Conservation (phyloP, 441 rosid species). For the Daphne laureola region DNA sequence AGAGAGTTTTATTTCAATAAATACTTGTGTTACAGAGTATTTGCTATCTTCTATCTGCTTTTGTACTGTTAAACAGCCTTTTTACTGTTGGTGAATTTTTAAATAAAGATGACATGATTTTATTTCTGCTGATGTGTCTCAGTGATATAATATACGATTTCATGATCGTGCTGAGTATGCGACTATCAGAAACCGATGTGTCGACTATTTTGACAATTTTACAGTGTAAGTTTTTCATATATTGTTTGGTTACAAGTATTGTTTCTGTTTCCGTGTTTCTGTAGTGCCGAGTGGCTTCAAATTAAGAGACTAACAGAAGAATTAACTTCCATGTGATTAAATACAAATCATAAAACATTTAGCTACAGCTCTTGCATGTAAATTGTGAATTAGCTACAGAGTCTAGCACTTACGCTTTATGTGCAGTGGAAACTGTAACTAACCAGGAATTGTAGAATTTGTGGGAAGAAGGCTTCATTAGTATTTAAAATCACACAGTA, state of each 20-base stretch:
- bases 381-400: too few species aligned
- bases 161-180: slow-evolving; percentile 59
- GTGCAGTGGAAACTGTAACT: too few species aligned
- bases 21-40: not conserved
- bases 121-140: slow-evolving; percentile 21
- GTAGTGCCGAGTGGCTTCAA: too few species aligned
- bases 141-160: slow-evolving; percentile 89
- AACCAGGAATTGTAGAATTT: too few species aligned
- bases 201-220: slow-evolving; percentile 73
- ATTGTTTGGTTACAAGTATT: not conserved
- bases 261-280: not conserved
- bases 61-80: not conserved
- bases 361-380: too few species aligned
- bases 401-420: too few species aligned
- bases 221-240: slow-evolving; percentile 42
- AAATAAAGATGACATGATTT: slow-evolving; percentile 6
- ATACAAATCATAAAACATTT: too few species aligned
- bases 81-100: slow-evolving; percentile 3
- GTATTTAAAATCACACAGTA: too few species aligned
- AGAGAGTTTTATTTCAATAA: not conserved
- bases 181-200: slow-evolving; percentile 65
- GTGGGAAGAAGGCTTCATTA: too few species aligned
- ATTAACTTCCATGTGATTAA: too few species aligned
- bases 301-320: too few species aligned
- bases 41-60: slow-evolving; percentile 1